These are phyloP conservation scores for Synchytrium microbalum DNA, from an alignment of 371 early-diverging fungal genomes.

Conservation along the genomic window DNA sequence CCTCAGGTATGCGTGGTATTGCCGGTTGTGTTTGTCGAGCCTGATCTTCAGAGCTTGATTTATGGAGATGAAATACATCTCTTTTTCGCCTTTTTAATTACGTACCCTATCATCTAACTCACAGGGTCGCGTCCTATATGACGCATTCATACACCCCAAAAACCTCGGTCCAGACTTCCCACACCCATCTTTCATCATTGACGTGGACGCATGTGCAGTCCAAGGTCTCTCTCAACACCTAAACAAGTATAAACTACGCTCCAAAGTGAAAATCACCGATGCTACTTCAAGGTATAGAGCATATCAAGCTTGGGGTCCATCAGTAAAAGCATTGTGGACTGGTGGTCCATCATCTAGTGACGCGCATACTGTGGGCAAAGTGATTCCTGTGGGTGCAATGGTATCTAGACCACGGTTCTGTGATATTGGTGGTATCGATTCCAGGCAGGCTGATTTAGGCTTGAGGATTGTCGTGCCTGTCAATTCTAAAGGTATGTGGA, in stretches of 20 bases:
- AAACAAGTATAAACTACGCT: conserved; percentile 66
- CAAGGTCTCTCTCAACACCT: conserved; percentile 55
- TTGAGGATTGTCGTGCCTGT: conserved; percentile 21
- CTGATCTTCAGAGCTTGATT: too few species aligned
- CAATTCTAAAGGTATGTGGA: neutral
- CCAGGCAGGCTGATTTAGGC: conserved; percentile 36
- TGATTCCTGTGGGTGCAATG: conserved; percentile 20
- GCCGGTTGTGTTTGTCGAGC: too few species aligned
- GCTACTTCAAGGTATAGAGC: conserved; percentile 51
- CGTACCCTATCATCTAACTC: neutral
- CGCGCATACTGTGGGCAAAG: conserved; percentile 6
- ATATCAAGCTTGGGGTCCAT: conserved; percentile 41
- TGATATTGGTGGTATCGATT: conserved; percentile 32
- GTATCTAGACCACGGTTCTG: conserved; percentile 23
- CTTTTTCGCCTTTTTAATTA: too few species aligned
- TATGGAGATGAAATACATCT: too few species aligned
- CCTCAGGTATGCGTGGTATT: conserved; percentile 52
- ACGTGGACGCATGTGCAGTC: conserved; percentile 52
- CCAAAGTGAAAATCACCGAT: conserved; percentile 60
- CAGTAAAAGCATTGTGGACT: conserved; percentile 16
- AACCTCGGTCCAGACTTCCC: conserved; percentile 56
- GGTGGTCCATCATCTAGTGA: conserved; percentile 8
- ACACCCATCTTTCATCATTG: conserved; percentile 57
- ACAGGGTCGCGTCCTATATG: conserved; percentile 75
- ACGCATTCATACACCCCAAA: conserved; percentile 81